phyloP scores from a whole-genome alignment of 148 eudicot genomes.

The Rhododendron ovatum region DNA sequence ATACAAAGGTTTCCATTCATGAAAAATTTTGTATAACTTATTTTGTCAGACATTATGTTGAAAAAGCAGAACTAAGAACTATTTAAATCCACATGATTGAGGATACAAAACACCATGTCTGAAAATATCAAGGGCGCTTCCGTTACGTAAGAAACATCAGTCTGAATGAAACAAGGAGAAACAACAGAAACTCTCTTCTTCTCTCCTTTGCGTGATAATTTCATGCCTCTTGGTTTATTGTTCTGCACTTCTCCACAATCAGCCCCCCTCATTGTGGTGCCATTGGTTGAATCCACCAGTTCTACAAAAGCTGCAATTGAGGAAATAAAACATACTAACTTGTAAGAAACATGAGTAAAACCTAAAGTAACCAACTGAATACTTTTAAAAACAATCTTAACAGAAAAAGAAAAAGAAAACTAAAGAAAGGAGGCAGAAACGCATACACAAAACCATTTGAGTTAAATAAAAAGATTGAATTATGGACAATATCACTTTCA shows the following conservation, averaged over 20 bases:
- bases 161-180: constrained; percentile 74
- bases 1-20: no score
- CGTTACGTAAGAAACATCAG: constrained; percentile 77
- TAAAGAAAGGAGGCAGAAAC: no score
- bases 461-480: background rate
- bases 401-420: no score
- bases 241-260: constrained; percentile 29
- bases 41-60: background rate
- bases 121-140: constrained; percentile 69
- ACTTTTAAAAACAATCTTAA: no score
- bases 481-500: background rate
- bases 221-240: constrained; percentile 42
- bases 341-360: no score
- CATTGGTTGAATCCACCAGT: constrained; percentile 77
- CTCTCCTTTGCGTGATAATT: constrained; percentile 43
- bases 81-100: background rate
- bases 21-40: background rate
- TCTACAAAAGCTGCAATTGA: constrained; percentile 59
- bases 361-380: no score
- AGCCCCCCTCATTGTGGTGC: constrained; percentile 58
- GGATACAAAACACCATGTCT: constrained; percentile 71
- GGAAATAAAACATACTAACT: background rate
- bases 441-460: background rate
- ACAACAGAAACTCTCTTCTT: constrained; percentile 53
- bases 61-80: background rate